Percentiles rank a stretch among this genome's conserved stretches.
phyloP scores from a whole-genome alignment of 2,329 filamentous ascomycete species.

The Magnaporthiopsis incrustans region DNA sequence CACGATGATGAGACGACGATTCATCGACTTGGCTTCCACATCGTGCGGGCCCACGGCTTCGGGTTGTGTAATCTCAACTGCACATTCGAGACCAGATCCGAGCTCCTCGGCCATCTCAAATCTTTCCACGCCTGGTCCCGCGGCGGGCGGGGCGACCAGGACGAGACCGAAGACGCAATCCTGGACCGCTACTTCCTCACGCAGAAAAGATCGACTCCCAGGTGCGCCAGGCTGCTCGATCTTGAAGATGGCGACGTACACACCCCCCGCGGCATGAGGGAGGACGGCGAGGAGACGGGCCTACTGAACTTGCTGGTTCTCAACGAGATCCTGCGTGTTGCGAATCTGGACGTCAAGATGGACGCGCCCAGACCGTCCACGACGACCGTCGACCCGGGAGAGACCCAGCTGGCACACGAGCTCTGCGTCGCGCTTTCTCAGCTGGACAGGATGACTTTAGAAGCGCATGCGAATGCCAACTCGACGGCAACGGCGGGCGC shows the following conservation, averaged over 20 bases:
- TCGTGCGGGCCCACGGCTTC: constrained; percentile 4
- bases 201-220: background rate
- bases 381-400: too few relatives aligned
- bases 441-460: background rate
- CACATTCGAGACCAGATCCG: background rate
- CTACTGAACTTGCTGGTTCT: background rate
- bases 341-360: constrained; percentile 3
- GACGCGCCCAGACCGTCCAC: background rate
- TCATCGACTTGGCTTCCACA: constrained; percentile 1
- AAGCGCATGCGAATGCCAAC: background rate
- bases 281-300: constrained; percentile 3
- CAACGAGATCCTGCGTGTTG: constrained; percentile 2
- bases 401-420: constrained; percentile 1
- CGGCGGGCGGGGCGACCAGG: background rate
- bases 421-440: constrained; percentile 1
- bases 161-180: background rate
- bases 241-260: constrained; percentile 3
- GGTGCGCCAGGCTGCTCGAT: background rate
- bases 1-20: constrained; percentile 6
- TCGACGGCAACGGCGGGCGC: background rate
- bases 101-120: background rate
- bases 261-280: background rate
- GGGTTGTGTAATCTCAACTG: constrained; percentile 7
- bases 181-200: constrained; percentile 2
- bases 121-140: constrained; percentile 4